Evolutionary conservation across 768 basidiomycete genomes (phyloP), one percentile per base, ranked within the genome.

Genomic region (Pleurotus citrinopileatus): DNA sequence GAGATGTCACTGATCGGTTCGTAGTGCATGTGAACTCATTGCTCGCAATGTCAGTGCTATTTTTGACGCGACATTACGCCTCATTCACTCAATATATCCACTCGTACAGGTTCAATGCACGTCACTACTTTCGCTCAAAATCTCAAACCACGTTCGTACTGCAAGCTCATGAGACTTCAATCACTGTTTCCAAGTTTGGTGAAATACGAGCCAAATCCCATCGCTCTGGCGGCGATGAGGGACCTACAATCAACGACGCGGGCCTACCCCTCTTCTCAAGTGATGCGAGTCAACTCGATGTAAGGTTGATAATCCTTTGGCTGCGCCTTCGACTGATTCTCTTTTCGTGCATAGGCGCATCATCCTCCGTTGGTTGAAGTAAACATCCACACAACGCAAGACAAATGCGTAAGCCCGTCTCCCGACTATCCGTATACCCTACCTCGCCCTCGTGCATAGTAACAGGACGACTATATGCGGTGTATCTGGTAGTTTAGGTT

Each of bases 1-100:
- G 32, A n/a, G n/a, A n/a, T n/a, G n/a, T n/a, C n/a, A n/a, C n/a
- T n/a, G n/a, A n/a, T n/a, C 32, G 10, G 9, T n/a, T 34, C 32
- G n/a, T 17, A 50, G 48, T 51, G 4, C 48, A 51, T n/a, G 48
- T 51, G 8, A 51, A 51, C 12, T 51, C 48, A 12, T 23, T 51
- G 34, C 15, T 51, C 9, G 48, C 12, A 7, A 51, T 51, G 48
- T 51, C n/a, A n/a, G n/a, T n/a, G n/a, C n/a, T n/a, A 25, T n/a
- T 19, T 36, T 17, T 12, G 20, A 5, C 19, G 13, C 15, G 4
- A 20, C 19, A 19, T 19, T 28, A 10, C 28, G 29, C 48, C 1
- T 17, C n/a, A 23, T 37, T 15, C 17, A 8, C 34, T 37, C 48
- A 17, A 9, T 2, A 19, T 19, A 15, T 23, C 2, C 19, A 23